Conservation (phyloP, 495 filamentous ascomycete genomes). For the Aspergillus mulundensis region DNA sequence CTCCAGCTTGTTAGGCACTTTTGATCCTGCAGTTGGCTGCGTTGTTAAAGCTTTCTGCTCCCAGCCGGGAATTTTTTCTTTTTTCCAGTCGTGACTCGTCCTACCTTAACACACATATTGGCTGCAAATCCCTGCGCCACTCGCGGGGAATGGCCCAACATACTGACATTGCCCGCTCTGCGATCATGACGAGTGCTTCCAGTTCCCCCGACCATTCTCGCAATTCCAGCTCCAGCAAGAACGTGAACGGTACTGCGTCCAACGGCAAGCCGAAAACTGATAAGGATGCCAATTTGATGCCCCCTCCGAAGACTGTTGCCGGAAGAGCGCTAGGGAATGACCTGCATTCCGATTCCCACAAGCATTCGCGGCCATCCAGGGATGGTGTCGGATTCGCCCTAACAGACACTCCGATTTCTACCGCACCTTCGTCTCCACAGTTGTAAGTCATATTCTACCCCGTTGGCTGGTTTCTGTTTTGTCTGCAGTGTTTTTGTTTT, state of each 20-base stretch:
- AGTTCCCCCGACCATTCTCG: slow-evolving; percentile 26
- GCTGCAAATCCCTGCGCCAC: slow-evolving; percentile 21
- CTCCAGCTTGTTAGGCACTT: neutral
- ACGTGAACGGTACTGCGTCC: slow-evolving; percentile 20
- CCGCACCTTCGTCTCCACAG: slow-evolving; percentile 65
- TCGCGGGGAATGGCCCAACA: slow-evolving; percentile 22
- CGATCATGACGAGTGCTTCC: slow-evolving; percentile 49
- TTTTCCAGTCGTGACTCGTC: slow-evolving; percentile 7
- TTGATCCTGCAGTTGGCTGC: neutral
- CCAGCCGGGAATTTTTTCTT: slow-evolving; percentile 1
- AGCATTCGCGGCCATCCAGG: slow-evolving; percentile 41
- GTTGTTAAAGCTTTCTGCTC: neutral
- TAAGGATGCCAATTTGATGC: slow-evolving; percentile 36
- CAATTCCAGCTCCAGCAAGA: slow-evolving; percentile 1
- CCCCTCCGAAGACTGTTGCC: slow-evolving; percentile 41
- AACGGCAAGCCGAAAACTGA: slow-evolving; percentile 26
- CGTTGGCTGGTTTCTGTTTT: slow-evolving; percentile 17
- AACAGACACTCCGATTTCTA: slow-evolving; percentile 66
- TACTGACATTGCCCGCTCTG: slow-evolving; percentile 52
- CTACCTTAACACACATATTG: slow-evolving; percentile 8
- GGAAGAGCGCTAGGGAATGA: slow-evolving; percentile 46
- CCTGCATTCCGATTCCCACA: slow-evolving; percentile 45
- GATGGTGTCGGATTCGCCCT: slow-evolving; percentile 54
- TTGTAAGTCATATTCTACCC: slow-evolving; percentile 49
- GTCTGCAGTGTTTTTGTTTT: slow-evolving; percentile 1